These are phyloP conservation scores for Apiospora hydei DNA, from an alignment of 2,329 filamentous ascomycete species.

Conservation along the genomic window DNA sequence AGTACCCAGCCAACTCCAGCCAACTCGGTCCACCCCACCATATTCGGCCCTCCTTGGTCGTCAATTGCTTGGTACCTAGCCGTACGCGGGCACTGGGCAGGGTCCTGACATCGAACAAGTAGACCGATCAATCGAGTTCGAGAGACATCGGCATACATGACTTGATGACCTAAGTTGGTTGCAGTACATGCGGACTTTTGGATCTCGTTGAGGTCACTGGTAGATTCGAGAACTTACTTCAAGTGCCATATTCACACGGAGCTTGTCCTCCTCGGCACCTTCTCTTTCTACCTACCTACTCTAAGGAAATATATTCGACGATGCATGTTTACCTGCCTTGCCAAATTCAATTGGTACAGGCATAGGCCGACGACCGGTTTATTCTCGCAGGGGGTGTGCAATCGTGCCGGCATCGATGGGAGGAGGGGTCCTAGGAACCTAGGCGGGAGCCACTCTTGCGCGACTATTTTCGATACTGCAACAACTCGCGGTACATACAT, in stretches of 20 bases:
- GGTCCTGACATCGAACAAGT: conserved; percentile 12
- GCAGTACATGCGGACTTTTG: too few species aligned
- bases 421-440: conserved; percentile 1
- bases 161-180: too few species aligned
- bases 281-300: not conserved
- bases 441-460: conserved; percentile 11
- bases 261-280: not conserved
- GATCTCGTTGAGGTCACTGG: not conserved
- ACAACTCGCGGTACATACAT: not conserved
- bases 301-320: too few species aligned
- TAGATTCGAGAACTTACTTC: not conserved
- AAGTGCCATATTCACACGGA: not conserved
- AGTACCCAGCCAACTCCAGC: not conserved
- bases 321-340: not conserved
- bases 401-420: conserved; percentile 18
- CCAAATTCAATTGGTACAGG: not conserved
- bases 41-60: conserved; percentile 15
- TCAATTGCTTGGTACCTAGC: not conserved
- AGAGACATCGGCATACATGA: too few species aligned
- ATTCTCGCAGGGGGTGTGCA: conserved; percentile 13
- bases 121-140: not conserved
- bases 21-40: conserved; percentile 18
- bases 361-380: not conserved
- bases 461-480: not conserved
- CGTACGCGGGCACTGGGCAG: not conserved